A percentile compares a stretch with the other conserved stretches of the same genome.
Conservation (phyloP, 1,139 yeast genomes). For the Meyerozyma sp. region DNA sequence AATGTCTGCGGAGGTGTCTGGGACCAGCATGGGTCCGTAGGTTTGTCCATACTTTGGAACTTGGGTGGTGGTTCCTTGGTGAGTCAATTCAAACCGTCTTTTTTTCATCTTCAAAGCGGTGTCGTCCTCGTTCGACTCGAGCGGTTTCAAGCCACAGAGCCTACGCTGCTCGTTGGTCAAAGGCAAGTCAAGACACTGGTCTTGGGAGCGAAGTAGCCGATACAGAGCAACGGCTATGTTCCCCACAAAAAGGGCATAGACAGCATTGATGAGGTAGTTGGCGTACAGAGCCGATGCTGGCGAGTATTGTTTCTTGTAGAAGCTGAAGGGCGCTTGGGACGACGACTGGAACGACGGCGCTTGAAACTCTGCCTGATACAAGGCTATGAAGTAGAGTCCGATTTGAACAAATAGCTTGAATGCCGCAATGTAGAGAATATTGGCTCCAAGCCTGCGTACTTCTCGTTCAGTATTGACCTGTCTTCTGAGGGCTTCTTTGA, state of each 20-base stretch:
- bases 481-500: constrained; percentile 30
- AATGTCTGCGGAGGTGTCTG: background rate
- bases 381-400: constrained; percentile 6
- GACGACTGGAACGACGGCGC: background rate
- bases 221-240: constrained; percentile 14
- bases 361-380: constrained; percentile 7
- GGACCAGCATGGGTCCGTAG: background rate
- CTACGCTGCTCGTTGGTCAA: constrained; percentile 31
- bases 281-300: background rate
- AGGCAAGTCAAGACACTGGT: constrained; percentile 40
- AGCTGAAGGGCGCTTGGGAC: constrained; percentile 1
- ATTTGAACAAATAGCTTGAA: constrained; percentile 15
- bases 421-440: constrained; percentile 14
- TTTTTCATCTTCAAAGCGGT: background rate
- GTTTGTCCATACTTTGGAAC: constrained; percentile 1
- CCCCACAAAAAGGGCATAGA: constrained; percentile 11
- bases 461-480: constrained; percentile 29
- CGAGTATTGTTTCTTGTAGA: background rate
- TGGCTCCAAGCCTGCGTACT: constrained; percentile 16
- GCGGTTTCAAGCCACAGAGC: constrained; percentile 25
- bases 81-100: background rate
- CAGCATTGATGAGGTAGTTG: constrained; percentile 1
- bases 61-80: background rate
- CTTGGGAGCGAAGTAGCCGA: constrained; percentile 24
- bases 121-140: background rate